Conservation (phyloP, 805 yeast genomes). For the Dipodascus geniculatus region DNA sequence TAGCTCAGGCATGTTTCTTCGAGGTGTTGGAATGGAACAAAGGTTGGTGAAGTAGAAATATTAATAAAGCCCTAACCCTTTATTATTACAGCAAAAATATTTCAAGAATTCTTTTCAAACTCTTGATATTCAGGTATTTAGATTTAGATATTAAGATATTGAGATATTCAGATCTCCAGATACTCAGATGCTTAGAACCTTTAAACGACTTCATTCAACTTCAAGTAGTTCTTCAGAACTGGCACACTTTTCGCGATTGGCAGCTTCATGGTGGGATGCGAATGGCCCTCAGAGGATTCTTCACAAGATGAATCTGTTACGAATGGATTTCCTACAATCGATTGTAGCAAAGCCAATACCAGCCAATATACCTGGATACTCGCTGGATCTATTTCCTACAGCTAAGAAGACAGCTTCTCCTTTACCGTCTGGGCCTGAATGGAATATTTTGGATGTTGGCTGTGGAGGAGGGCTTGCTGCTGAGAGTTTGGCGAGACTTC, state of each 20-base stretch:
- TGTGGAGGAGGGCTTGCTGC: conserved; percentile 97
- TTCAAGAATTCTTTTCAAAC: no score
- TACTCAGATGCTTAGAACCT: background rate
- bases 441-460: conserved; percentile 73
- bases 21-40: background rate
- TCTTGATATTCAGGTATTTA: no score
- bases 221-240: conserved; percentile 42
- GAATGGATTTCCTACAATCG: conserved; percentile 76
- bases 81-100: no score
- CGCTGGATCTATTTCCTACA: conserved; percentile 51
- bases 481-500: conserved; percentile 75
- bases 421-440: conserved; percentile 26
- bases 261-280: conserved; percentile 98
- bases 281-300: conserved; percentile 86
- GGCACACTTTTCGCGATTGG: conserved; percentile 73
- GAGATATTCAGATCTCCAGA: background rate
- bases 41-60: background rate
- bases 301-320: conserved; percentile 83
- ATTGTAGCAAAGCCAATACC: conserved; percentile 40
- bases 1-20: conserved; percentile 2
- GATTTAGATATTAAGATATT: no score
- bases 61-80: no score
- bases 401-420: conserved; percentile 16
- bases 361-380: conserved; percentile 51
- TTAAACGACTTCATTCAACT: conserved; percentile 2